These are phyloP conservation scores for Epichloe hybrida DNA, from an alignment of 2,329 filamentous ascomycete genomes.

Conservation along the genomic window DNA sequence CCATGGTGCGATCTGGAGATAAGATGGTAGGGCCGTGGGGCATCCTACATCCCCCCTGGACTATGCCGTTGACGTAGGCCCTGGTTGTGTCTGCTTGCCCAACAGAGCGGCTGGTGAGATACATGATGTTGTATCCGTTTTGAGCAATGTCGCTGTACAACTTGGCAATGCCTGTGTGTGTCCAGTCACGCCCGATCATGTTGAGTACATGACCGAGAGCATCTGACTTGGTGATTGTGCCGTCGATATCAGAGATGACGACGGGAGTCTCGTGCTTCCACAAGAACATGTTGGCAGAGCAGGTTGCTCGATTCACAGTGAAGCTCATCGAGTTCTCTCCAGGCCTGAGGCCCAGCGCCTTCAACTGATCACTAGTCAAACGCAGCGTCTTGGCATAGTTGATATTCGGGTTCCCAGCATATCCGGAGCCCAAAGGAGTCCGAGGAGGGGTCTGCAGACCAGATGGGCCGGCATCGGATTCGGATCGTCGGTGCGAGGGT, in stretches of 20 bases:
- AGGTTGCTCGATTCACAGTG: constrained; percentile 89
- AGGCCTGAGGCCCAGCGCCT: constrained; percentile 64
- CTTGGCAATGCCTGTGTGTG: constrained; percentile 90
- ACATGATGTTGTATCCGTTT: constrained; percentile 98
- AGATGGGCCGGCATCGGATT: constrained; percentile 48
- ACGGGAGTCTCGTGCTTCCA: constrained; percentile 88
- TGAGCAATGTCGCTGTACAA: constrained; percentile 88
- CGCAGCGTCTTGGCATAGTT: constrained; percentile 96
- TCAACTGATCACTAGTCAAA: constrained; percentile 88
- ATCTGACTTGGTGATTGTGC: constrained; percentile 96
- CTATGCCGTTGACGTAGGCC: constrained; percentile 77
- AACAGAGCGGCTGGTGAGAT: constrained; percentile 85
- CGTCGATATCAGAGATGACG: constrained; percentile 96
- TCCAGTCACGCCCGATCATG: constrained; percentile 97
- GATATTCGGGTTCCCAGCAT: constrained; percentile 54
- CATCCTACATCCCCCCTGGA: constrained; percentile 77
- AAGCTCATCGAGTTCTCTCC: constrained; percentile 94
- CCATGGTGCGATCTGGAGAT: constrained; percentile 88
- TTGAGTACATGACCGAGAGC: constrained; percentile 87
- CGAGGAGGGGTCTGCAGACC: constrained; percentile 51
- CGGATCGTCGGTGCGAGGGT: constrained; percentile 45
- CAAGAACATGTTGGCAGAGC: constrained; percentile 81
- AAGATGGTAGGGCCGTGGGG: constrained; percentile 89
- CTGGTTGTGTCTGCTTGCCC: constrained; percentile 86
- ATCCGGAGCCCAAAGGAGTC: constrained; percentile 54